Evolutionary conservation across 306 rosid genomes (phyloP), one percentile per base, ranked within the genome.

Genomic region (Prunus salicina): DNA sequence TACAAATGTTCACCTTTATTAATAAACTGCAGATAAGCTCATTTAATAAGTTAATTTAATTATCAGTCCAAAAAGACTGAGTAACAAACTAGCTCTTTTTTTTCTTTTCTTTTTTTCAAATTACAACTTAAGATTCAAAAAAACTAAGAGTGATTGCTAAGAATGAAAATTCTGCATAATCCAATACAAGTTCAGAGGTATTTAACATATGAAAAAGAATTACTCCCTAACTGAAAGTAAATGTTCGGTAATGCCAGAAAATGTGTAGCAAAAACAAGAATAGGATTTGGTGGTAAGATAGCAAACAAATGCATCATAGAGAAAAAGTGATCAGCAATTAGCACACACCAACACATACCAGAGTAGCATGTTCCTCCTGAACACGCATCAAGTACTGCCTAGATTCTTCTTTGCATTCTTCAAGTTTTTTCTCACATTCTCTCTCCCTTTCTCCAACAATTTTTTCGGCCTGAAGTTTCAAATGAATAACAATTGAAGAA

Each of bases 361-460:
- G 80, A 19, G 82, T 52, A 68, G 88, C 74, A 51, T 95, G 93
- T 83, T 90, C 96, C 78, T 89, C 96, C 85, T 88, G 88, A 78
- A 88, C 80, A 60, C n/a, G 80, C 64, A 84, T 74, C 85, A 92
- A 77, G 74, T 79, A 83, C 81, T 83, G 88, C 79, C 78, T 84
- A 72, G 96, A 83, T 82, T 92, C 97, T 82, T 95, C 93, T 82
- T 87, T 83, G 81, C 86, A 65, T 47, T 89, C 96, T 66, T 84
- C 86, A 68, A 95, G 79, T 78, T 82, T 85, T 84, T 89, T 79
- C 51, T 82, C 89, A 75, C 83, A 82, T 75, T 79, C 84, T 77
- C 61, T 78, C 81, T 85, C 96, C 78, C 76, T 80, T 80, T 90
- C 93, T 72, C 79, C 82, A 58, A 90, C 88, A 69, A 84, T 85